Evolutionary conservation across 345 rosid species (phyloP).

Genomic region (Bruguiera parviflora): DNA sequence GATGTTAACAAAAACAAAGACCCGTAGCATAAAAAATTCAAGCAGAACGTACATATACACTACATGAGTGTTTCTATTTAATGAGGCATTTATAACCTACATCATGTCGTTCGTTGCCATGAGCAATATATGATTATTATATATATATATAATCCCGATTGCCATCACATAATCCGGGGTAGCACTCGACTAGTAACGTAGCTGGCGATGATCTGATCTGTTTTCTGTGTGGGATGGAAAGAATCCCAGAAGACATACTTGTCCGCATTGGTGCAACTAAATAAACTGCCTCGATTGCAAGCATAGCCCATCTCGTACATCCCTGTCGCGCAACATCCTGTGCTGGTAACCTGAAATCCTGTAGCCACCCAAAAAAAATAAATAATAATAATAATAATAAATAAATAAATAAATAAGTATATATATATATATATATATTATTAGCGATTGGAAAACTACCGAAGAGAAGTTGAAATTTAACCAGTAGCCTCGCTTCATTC

Average conservation of each 20-base stretch:
- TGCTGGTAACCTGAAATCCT: slow-evolving; percentile 47
- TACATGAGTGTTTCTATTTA: too few species aligned
- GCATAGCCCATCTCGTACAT: slow-evolving; percentile 83
- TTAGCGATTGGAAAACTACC: neutral
- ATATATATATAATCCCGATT: neutral
- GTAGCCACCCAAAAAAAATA: neutral
- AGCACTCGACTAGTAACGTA: slow-evolving; percentile 37
- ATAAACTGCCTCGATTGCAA: slow-evolving; percentile 37
- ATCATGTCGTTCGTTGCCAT: too few species aligned
- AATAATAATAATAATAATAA: too few species aligned
- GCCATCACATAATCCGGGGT: slow-evolving; percentile 24
- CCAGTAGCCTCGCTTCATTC: neutral
- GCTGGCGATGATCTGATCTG: slow-evolving; percentile 47
- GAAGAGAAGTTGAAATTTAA: too few species aligned
- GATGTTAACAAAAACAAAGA: too few species aligned
- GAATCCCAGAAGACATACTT: slow-evolving; percentile 77
- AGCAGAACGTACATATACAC: too few species aligned
- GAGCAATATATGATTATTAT: too few species aligned
- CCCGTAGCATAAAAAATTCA: too few species aligned
- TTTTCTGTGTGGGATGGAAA: slow-evolving; percentile 70
- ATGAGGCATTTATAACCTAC: too few species aligned
- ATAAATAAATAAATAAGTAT: too few species aligned
- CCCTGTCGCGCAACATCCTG: slow-evolving; percentile 75
- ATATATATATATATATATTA: too few species aligned
- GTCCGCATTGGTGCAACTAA: slow-evolving; percentile 54